Conservation (phyloP, 768 basidiomycete species). For the Leccinum truebloodii region DNA sequence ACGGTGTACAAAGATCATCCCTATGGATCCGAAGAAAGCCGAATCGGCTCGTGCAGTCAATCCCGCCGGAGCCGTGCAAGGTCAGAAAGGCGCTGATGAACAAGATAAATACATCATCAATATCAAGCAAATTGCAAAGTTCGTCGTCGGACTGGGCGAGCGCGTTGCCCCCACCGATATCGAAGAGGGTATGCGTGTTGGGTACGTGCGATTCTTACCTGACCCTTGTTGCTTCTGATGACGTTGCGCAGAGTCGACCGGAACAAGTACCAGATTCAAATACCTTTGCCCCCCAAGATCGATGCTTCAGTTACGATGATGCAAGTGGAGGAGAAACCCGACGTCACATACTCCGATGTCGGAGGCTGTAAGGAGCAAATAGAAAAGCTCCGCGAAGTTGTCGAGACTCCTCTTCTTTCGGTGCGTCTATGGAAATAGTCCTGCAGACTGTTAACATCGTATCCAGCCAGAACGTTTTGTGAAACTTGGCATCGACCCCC, state of each 20-base stretch:
- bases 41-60: slow-evolving; percentile 80
- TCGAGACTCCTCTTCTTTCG: slow-evolving; percentile 92
- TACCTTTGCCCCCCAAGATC: slow-evolving; percentile 97
- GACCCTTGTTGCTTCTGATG: slow-evolving; percentile 3
- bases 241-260: slow-evolving; percentile 74
- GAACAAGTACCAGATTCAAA: slow-evolving; percentile 98
- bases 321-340: slow-evolving; percentile 99
- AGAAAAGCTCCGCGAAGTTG: slow-evolving; percentile 97
- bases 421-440: slow-evolving; percentile 46
- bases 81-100: slow-evolving; percentile 96
- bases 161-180: slow-evolving; percentile 97
- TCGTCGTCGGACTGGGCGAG: slow-evolving; percentile 96
- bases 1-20: slow-evolving; percentile 97
- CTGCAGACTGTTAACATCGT: slow-evolving; percentile 18
- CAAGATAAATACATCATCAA: slow-evolving; percentile 99
- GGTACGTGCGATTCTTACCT: slow-evolving; percentile 53
- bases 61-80: slow-evolving; percentile 72
- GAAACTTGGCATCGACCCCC: slow-evolving; percentile 97
- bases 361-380: slow-evolving; percentile 99
- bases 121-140: slow-evolving; percentile 99
- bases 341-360: slow-evolving; percentile 96
- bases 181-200: slow-evolving; percentile 99
- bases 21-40: slow-evolving; percentile 71
- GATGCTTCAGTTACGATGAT: slow-evolving; percentile 99
- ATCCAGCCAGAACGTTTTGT: slow-evolving; percentile 96